These are phyloP conservation scores for Tylopilus sp. DNA, from an alignment of 768 basidiomycete genomes.

Conservation along the genomic window DNA sequence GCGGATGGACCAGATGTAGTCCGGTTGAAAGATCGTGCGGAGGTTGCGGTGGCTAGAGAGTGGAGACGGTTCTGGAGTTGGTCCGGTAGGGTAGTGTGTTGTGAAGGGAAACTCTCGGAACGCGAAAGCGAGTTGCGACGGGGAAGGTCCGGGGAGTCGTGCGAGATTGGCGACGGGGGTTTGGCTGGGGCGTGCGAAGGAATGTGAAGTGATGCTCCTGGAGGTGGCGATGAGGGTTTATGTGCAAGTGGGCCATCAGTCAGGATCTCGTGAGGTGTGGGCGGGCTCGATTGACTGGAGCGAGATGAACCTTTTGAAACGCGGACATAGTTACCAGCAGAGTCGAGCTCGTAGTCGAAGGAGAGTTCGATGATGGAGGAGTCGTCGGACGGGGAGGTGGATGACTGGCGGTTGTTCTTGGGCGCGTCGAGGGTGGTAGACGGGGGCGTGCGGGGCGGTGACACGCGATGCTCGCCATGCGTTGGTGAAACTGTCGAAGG, in stretches of 20 bases:
- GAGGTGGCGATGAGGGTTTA: constrained; percentile 27
- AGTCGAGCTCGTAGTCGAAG: constrained; percentile 45
- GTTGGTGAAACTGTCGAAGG: constrained; percentile 22
- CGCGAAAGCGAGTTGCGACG: constrained; percentile 55
- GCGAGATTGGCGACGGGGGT: constrained; percentile 33
- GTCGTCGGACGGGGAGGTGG: constrained; percentile 42
- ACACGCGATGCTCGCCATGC: constrained; percentile 28
- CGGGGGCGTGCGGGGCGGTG: constrained; percentile 31
- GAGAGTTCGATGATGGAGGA: constrained; percentile 46
- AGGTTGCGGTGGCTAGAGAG: constrained; percentile 15
- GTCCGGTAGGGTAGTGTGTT: constrained; percentile 32
- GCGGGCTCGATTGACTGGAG: constrained; percentile 37
- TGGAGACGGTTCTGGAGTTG: constrained; percentile 31
- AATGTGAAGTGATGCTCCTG: constrained; percentile 16
- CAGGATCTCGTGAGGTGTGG: constrained; percentile 38
- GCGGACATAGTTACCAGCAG: constrained; percentile 44
- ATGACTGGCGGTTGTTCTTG: constrained; percentile 32
- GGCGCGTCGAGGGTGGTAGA: constrained; percentile 26
- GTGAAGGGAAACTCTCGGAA: constrained; percentile 60
- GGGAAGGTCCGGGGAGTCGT: constrained; percentile 38
- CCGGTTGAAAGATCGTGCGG: constrained; percentile 60
- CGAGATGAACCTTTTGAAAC: constrained; percentile 42
- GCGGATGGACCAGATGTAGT: constrained; percentile 58
- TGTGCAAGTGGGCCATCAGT: constrained; percentile 23
- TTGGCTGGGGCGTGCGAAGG: constrained; percentile 21